Conservation (phyloP, 2,329 filamentous ascomycete species). For the Dryadomyces quercivorus region DNA sequence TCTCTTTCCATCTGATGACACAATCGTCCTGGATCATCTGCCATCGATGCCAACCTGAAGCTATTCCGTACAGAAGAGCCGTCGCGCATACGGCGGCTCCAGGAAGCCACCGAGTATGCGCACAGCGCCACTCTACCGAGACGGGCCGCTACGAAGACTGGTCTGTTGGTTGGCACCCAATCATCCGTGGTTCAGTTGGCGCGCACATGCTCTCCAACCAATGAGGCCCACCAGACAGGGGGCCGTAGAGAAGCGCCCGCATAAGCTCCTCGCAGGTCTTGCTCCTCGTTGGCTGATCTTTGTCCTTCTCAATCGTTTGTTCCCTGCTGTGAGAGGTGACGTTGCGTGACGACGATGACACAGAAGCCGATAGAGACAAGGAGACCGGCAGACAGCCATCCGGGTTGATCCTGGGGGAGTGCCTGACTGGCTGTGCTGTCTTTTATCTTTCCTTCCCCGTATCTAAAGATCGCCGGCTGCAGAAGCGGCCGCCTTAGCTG, state of each 20-base stretch:
- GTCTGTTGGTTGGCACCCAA: conserved; percentile 2
- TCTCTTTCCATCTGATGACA: too few relatives aligned
- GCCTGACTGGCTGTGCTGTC: too few relatives aligned
- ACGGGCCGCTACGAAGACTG: background rate
- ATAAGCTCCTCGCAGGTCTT: background rate
- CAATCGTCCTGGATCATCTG: too few relatives aligned
- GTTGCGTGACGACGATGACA: background rate
- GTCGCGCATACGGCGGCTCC: too few relatives aligned
- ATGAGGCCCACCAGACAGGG: background rate
- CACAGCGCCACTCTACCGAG: background rate
- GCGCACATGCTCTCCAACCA: background rate
- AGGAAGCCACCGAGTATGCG: background rate
- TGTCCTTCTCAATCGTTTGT: background rate
- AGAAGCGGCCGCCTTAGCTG: conserved; percentile 12
- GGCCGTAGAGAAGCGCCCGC: background rate
- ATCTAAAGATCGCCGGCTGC: conserved; percentile 3
- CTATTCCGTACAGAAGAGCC: too few relatives aligned
- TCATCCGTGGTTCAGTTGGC: background rate
- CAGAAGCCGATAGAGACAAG: background rate
- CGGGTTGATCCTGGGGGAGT: background rate
- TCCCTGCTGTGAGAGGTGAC: background rate
- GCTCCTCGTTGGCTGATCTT: background rate
- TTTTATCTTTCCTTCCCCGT: too few relatives aligned
- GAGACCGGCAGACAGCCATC: background rate
- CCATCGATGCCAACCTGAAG: too few relatives aligned